Conservation (phyloP, 805 yeast genomes). For the Lipomyces orientalis region DNA sequence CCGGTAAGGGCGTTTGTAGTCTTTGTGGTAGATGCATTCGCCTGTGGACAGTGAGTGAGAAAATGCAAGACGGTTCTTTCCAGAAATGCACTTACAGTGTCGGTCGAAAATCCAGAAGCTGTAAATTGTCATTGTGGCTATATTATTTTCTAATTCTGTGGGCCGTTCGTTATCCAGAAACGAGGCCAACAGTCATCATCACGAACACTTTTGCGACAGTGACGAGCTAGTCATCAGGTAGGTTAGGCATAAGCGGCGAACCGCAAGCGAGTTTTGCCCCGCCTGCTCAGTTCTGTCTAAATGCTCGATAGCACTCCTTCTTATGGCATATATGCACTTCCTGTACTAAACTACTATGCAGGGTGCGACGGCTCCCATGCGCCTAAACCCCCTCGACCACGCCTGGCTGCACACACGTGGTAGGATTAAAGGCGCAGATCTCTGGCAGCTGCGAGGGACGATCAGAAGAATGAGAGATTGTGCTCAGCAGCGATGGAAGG, state of each 20-base stretch:
- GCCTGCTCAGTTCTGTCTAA: neutral
- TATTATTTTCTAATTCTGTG: too few relatives aligned
- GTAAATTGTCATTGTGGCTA: slow-evolving; percentile 64
- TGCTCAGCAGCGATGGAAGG: neutral
- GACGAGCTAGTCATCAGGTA: neutral
- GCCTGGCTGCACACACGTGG: neutral
- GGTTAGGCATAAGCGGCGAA: neutral
- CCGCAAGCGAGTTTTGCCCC: neutral
- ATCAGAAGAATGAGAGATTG: neutral
- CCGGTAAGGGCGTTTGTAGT: slow-evolving; percentile 49
- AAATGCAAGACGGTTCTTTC: neutral
- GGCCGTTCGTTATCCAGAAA: too few relatives aligned
- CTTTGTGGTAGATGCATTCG: slow-evolving; percentile 80
- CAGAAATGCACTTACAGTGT: slow-evolving; percentile 61
- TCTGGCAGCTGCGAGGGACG: neutral
- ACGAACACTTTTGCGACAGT: neutral
- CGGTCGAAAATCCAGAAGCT: slow-evolving; percentile 91
- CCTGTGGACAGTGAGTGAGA: slow-evolving; percentile 43
- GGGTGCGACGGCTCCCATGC: neutral
- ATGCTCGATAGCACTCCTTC: too few relatives aligned
- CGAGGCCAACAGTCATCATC: too few relatives aligned
- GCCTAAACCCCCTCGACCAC: neutral
- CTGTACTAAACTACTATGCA: neutral
- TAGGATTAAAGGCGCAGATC: neutral
- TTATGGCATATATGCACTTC: neutral